A percentile compares a stretch with the other conserved stretches of the same genome.
Evolutionary conservation across 139 green algal genomes (phyloP).

Genomic region (Chlorella sp.): DNA sequence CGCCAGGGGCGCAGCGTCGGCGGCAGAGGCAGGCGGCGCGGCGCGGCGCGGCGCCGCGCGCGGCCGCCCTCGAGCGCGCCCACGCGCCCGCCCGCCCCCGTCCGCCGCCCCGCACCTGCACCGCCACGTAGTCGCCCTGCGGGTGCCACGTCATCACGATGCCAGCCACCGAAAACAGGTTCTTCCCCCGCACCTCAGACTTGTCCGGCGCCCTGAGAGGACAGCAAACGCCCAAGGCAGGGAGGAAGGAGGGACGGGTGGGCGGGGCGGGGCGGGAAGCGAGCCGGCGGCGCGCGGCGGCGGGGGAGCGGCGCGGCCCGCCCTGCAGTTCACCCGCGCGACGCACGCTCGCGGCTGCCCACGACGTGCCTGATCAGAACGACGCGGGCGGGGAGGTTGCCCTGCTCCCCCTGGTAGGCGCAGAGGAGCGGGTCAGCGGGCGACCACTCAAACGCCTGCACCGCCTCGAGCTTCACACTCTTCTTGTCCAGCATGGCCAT

Average conservation of each 20-base stretch:
- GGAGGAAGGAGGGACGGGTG: too few species aligned
- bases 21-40: too few species aligned
- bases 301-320: too few species aligned
- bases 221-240: too few species aligned
- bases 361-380: conserved; percentile 59
- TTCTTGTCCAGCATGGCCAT: conserved; percentile 95
- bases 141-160: conserved; percentile 96
- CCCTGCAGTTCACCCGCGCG: too few species aligned
- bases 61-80: too few species aligned
- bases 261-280: too few species aligned
- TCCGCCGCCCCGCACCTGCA: too few species aligned
- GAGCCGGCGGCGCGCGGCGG: too few species aligned
- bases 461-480: conserved; percentile 85
- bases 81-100: too few species aligned
- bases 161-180: conserved; percentile 95
- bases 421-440: conserved; percentile 84
- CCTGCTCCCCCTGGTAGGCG: conserved; percentile 85
- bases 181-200: conserved; percentile 93
- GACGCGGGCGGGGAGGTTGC: conserved; percentile 85
- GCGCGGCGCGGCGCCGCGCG: too few species aligned
- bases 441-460: conserved; percentile 79
- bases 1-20: too few species aligned
- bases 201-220: conserved; percentile 79
- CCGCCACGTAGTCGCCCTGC: conserved; percentile 94
- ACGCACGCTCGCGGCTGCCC: conserved; percentile 15